Percentiles rank a stretch among this genome's conserved stretches.
Conservation (phyloP, 1,139 yeast genomes). For the Pichia sp. region DNA sequence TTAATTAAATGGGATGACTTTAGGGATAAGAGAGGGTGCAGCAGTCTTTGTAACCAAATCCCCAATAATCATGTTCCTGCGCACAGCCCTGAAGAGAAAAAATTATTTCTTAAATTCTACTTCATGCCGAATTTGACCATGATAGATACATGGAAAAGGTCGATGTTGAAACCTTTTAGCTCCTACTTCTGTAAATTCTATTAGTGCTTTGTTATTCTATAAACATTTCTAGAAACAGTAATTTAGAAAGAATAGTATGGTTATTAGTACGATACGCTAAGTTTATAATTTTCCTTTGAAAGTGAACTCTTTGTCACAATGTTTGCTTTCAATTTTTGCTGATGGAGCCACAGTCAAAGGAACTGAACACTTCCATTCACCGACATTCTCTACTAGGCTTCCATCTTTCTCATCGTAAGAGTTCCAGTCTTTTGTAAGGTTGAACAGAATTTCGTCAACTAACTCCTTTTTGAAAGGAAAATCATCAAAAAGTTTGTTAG, state of each 20-base stretch:
- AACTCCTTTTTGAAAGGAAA: slow-evolving; percentile 22
- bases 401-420: slow-evolving; percentile 17
- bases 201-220: neutral
- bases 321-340: slow-evolving; percentile 31
- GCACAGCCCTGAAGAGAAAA: neutral
- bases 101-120: no score
- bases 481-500: slow-evolving; percentile 18
- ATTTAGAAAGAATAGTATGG: neutral
- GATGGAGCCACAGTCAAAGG: slow-evolving; percentile 43
- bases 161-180: no score
- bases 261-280: neutral
- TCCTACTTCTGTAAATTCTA: no score
- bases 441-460: slow-evolving; percentile 15
- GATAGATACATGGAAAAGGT: no score
- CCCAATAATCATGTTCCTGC: neutral
- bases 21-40: neutral
- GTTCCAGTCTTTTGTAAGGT: slow-evolving; percentile 20
- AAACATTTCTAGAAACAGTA: neutral
- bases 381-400: slow-evolving; percentile 34
- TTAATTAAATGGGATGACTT: neutral
- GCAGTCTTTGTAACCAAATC: neutral
- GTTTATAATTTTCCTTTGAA: slow-evolving; percentile 24
- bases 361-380: slow-evolving; percentile 40
- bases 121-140: no score
- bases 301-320: slow-evolving; percentile 21